Evolutionary conservation across 2,329 filamentous ascomycete species (phyloP).

Genomic region (Monilinia fructicola): DNA sequence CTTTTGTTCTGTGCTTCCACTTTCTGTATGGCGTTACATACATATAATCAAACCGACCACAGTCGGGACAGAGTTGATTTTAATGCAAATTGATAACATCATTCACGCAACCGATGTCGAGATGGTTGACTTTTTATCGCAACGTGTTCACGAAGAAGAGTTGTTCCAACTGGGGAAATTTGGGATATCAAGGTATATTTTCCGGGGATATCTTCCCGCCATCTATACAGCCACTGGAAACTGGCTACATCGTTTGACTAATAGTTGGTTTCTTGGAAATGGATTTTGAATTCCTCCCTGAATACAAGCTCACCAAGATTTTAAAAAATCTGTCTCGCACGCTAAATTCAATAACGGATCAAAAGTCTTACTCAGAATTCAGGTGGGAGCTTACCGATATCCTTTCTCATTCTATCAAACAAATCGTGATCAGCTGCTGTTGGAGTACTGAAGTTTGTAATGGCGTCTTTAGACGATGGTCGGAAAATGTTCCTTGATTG

Average conservation of each 20-base stretch:
- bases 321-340: too few species aligned
- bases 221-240: too few species aligned
- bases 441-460: neutral
- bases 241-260: too few species aligned
- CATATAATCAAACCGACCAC: neutral
- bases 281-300: neutral
- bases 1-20: too few species aligned
- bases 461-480: neutral
- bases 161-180: too few species aligned
- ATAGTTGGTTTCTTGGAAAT: too few species aligned
- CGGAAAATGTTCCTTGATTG: accelerated
- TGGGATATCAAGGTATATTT: too few species aligned
- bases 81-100: accelerated
- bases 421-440: neutral
- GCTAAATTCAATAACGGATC: neutral
- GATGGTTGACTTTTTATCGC: neutral
- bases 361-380: neutral
- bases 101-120: accelerated
- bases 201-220: too few species aligned
- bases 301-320: neutral
- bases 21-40: neutral
- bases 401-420: accelerated
- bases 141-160: too few species aligned
- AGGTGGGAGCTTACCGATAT: accelerated
- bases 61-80: accelerated